phyloP scores from a whole-genome alignment of 2,329 filamentous ascomycete species.

The Talaromyces islandicus region DNA sequence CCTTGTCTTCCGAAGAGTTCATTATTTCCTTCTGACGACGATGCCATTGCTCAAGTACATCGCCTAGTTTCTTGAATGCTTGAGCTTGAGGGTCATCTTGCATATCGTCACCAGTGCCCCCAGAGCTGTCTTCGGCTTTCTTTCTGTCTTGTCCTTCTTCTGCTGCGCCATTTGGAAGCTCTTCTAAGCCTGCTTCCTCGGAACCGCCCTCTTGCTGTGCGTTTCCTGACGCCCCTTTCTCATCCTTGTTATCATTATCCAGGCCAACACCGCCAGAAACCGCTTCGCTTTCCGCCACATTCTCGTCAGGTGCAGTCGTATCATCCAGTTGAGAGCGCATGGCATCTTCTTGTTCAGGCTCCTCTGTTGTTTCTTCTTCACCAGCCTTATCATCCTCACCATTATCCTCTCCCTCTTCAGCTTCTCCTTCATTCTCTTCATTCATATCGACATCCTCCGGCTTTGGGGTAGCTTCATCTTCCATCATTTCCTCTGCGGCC shows the following conservation, averaged over 20 bases:
- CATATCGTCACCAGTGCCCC: slow-evolving; percentile 29
- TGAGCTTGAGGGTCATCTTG: slow-evolving; percentile 47
- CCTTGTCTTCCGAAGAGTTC: slow-evolving; percentile 51
- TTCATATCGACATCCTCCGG: slow-evolving; percentile 24
- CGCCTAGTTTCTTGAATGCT: slow-evolving; percentile 90
- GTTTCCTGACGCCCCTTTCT: slow-evolving; percentile 38
- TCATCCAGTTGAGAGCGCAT: slow-evolving; percentile 43
- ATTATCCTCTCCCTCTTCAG: slow-evolving; percentile 19
- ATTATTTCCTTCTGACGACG: slow-evolving; percentile 78
- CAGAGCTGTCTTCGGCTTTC: slow-evolving; percentile 27
- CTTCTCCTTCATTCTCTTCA: slow-evolving; percentile 35
- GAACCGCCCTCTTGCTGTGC: slow-evolving; percentile 38
- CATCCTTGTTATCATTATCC: slow-evolving; percentile 37
- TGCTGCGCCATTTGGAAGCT: slow-evolving; percentile 38
- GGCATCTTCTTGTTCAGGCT: slow-evolving; percentile 48
- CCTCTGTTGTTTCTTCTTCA: slow-evolving; percentile 33
- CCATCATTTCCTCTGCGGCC: slow-evolving; percentile 5
- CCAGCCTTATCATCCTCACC: slow-evolving; percentile 40
- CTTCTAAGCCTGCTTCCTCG: slow-evolving; percentile 42
- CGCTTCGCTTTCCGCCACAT: slow-evolving; percentile 42
- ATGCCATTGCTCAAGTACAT: slow-evolving; percentile 90
- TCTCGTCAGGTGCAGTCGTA: slow-evolving; percentile 49
- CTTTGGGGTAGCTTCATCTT: slow-evolving; percentile 27
- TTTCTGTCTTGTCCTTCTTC: slow-evolving; percentile 36
- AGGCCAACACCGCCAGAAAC: slow-evolving; percentile 32